Evolutionary conservation across 1,284 basidiomycete genomes (phyloP), one percentile per base, ranked within the genome.

Genomic region (Leccinum huronense): DNA sequence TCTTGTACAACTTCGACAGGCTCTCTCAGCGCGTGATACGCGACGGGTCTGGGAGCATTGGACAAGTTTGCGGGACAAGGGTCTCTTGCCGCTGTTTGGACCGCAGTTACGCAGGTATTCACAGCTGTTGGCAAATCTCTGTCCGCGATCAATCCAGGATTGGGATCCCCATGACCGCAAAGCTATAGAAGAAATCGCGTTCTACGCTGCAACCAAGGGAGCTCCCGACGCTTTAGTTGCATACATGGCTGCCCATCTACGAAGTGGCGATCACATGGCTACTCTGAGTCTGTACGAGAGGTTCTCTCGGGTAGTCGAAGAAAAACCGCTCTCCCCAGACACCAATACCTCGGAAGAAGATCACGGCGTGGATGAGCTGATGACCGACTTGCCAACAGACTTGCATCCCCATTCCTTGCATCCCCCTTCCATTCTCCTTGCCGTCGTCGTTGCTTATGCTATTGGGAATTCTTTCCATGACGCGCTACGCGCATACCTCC

Each of bases 401-500:
- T 59, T 66, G 8, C 54, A 57, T 9, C 10, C 57, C 56, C 61
- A 67, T 33, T 65, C 63, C 30, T 61, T 66, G 33, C 62, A 67
- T 58, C 77, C 75, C 5, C 77, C 77, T 31, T 78, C 74, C 30
- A 70, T 87, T 45, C 75, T 89, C 40, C 77, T 88, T 38, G 78
- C 80, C 7, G 83, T 79, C 2, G 75, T 85, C 16, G 78, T 84
- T n/a, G 90, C 90, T 11, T 77, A 86, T 73, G 84, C 86, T 4
- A 80, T 85, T 71, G 75, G 77, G 40, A 76, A 84, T 69, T 78
- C 81, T 31, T 89, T 91, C 67, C 69, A 75, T 10, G 79, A 74
- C 45, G 87, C 89, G 4, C 69, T 90, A 60, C 73, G 76, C 53
- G 72, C 73, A 5, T 84, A 76, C 63, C 66, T 84, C 8, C 67